Evolutionary conservation across 352 stramenopile genomes (phyloP).

Genomic region (Phytopythium aichiense): DNA sequence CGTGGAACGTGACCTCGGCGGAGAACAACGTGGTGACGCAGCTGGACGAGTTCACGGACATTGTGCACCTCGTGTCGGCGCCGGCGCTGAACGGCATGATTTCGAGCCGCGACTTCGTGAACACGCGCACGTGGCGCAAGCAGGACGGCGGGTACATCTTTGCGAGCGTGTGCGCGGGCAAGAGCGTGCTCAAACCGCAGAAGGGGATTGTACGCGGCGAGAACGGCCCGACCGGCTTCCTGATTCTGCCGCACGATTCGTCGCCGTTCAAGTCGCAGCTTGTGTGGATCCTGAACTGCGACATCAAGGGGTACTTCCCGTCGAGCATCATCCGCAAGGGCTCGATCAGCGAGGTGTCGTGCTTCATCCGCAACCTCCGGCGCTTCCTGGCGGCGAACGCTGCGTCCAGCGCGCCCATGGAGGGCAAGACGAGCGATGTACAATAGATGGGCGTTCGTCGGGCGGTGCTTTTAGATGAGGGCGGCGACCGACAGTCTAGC

Average conservation of each 20-base stretch:
- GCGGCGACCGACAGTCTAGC: background rate
- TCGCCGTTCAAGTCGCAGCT: slow-evolving; percentile 76
- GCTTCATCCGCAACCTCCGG: slow-evolving; percentile 77
- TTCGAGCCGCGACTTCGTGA: slow-evolving; percentile 79
- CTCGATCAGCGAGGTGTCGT: slow-evolving; percentile 71
- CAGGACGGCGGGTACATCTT: slow-evolving; percentile 75
- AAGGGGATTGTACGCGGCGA: slow-evolving; percentile 77
- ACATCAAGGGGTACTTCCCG: slow-evolving; percentile 86
- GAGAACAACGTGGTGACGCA: slow-evolving; percentile 72
- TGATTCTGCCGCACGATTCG: slow-evolving; percentile 70
- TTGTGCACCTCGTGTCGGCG: slow-evolving; percentile 66
- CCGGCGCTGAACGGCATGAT: slow-evolving; percentile 71
- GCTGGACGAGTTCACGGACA: slow-evolving; percentile 63
- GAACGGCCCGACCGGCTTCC: slow-evolving; percentile 68
- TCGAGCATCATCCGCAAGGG: slow-evolving; percentile 75
- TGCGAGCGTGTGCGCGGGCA: slow-evolving; percentile 55
- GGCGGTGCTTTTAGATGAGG: background rate
- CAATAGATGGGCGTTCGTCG: slow-evolving; percentile 14
- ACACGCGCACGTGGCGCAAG: slow-evolving; percentile 67
- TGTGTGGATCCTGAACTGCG: slow-evolving; percentile 81
- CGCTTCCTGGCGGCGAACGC: slow-evolving; percentile 55
- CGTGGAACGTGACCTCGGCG: slow-evolving; percentile 74
- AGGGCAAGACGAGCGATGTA: slow-evolving; percentile 17
- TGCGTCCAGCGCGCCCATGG: slow-evolving; percentile 7
- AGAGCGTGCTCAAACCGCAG: slow-evolving; percentile 59